Conservation (phyloP, 1,284 basidiomycete genomes). For the Phylloboletellus chloephorus region DNA sequence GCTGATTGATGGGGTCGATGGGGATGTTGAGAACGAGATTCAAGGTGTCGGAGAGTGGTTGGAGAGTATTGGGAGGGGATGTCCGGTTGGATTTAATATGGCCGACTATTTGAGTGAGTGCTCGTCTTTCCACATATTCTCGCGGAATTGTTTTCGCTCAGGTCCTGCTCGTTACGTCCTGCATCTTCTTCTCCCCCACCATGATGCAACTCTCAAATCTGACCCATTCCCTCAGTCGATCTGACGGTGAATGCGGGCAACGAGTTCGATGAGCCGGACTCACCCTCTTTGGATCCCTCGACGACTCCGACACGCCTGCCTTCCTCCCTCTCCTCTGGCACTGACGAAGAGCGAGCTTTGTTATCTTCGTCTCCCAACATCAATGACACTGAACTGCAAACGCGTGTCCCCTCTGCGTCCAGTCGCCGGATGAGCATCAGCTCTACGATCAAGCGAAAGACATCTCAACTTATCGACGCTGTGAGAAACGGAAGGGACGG, state of each 20-base stretch:
- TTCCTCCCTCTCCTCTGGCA: conserved; percentile 37
- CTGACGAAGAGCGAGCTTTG: conserved; percentile 59
- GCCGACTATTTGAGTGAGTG: conserved; percentile 87
- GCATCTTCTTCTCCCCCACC: not conserved
- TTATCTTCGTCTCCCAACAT: conserved; percentile 33
- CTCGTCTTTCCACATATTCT: not conserved
- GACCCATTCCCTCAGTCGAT: conserved; percentile 52
- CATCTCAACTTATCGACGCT: conserved; percentile 70
- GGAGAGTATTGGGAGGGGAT: conserved; percentile 70
- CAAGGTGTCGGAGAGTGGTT: conserved; percentile 63
- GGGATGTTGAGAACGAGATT: conserved; percentile 69
- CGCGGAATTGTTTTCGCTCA: not conserved
- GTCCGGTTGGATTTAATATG: conserved; percentile 95
- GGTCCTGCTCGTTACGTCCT: no score
- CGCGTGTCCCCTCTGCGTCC: conserved; percentile 26
- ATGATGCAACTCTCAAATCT: conserved; percentile 1
- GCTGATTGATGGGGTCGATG: conserved; percentile 34
- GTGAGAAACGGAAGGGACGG: conserved; percentile 45
- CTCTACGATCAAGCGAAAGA: conserved; percentile 65
- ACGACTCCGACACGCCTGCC: conserved; percentile 31
- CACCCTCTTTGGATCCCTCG: conserved; percentile 35
- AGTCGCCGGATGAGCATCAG: conserved; percentile 39
- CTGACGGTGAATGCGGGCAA: conserved; percentile 74
- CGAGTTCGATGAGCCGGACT: conserved; percentile 38
- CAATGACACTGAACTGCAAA: conserved; percentile 54